These are phyloP conservation scores for Spiromastix sp. DNA, from an alignment of 2,329 filamentous ascomycete species.

Conservation along the genomic window DNA sequence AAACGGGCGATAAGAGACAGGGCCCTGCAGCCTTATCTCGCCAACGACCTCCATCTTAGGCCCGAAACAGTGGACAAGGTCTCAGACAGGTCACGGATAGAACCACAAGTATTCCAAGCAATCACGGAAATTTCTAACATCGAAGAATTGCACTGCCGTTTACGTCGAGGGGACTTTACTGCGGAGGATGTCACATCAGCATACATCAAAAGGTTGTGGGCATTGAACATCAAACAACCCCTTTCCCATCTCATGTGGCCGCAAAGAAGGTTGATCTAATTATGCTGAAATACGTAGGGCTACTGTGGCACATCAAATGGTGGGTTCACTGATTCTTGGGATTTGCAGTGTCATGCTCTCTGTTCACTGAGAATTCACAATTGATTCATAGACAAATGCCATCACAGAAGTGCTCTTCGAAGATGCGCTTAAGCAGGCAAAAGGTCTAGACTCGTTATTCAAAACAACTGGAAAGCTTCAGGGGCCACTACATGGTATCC, in stretches of 20 bases:
- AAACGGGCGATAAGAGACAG: slow-evolving; percentile 5
- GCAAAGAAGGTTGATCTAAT: too few relatives aligned
- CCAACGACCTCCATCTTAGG: slow-evolving; percentile 4
- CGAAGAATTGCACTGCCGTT: slow-evolving; percentile 1
- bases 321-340: slow-evolving; percentile 7
- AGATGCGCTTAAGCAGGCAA: slow-evolving; percentile 16
- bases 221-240: too few relatives aligned
- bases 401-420: slow-evolving; percentile 20
- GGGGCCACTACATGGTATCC: slow-evolving; percentile 19
- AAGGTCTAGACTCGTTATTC: slow-evolving; percentile 25
- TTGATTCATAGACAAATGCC: slow-evolving; percentile 12
- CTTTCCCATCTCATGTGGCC: too few relatives aligned
- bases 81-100: slow-evolving; percentile 5
- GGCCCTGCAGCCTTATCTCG: slow-evolving; percentile 6
- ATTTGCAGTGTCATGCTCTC: neutral
- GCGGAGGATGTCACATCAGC: slow-evolving; percentile 16
- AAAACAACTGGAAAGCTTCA: slow-evolving; percentile 27
- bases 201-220: slow-evolving; percentile 15
- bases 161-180: slow-evolving; percentile 9
- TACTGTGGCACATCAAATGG: slow-evolving; percentile 18
- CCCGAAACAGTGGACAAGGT: slow-evolving; percentile 3
- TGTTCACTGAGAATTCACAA: too few relatives aligned
- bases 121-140: slow-evolving; percentile 9
- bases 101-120: slow-evolving; percentile 1
- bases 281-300: slow-evolving; percentile 12